A percentile compares a stretch with the other conserved stretches of the same genome.
Conservation (phyloP, 352 stramenopile genomes). For the Pythium sukuiense region DNA sequence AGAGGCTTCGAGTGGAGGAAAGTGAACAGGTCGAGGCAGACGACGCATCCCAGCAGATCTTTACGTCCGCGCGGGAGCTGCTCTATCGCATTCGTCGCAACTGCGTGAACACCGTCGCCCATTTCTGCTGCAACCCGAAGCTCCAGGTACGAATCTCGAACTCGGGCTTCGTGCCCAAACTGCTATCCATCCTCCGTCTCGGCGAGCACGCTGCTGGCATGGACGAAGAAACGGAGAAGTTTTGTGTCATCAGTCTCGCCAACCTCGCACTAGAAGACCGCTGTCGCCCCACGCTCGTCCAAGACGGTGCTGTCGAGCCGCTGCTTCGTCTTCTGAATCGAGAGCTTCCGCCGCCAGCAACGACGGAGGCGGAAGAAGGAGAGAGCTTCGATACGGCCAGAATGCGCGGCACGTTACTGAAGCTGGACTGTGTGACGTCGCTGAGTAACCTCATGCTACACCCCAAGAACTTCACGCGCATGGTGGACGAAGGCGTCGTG, state of each 20-base stretch:
- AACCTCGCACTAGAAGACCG: conserved; percentile 78
- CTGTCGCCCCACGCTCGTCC: conserved; percentile 56
- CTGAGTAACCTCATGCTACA: conserved; percentile 84
- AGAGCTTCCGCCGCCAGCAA: conserved; percentile 4
- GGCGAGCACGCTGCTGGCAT: neutral
- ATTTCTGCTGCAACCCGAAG: conserved; percentile 78
- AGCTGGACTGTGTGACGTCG: conserved; percentile 78
- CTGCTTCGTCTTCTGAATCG: conserved; percentile 52
- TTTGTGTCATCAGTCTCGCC: conserved; percentile 58
- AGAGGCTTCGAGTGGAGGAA: conserved; percentile 17
- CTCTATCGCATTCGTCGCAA: conserved; percentile 35
- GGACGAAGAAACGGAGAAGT: conserved; percentile 70
- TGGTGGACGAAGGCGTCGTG: conserved; percentile 81
- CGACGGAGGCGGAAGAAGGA: conserved; percentile 2
- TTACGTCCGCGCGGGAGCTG: conserved; percentile 5
- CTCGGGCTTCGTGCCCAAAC: conserved; percentile 50
- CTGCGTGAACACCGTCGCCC: conserved; percentile 57
- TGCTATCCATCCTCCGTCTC: conserved; percentile 41
- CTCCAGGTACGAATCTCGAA: conserved; percentile 57
- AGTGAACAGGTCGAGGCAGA: conserved; percentile 3
- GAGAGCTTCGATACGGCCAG: neutral
- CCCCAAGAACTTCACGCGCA: conserved; percentile 69
- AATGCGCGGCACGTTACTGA: conserved; percentile 42
- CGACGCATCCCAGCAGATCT: neutral
- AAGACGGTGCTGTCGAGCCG: conserved; percentile 57